Conservation (phyloP, 345 rosid species). For the Alliaria petiolata region DNA sequence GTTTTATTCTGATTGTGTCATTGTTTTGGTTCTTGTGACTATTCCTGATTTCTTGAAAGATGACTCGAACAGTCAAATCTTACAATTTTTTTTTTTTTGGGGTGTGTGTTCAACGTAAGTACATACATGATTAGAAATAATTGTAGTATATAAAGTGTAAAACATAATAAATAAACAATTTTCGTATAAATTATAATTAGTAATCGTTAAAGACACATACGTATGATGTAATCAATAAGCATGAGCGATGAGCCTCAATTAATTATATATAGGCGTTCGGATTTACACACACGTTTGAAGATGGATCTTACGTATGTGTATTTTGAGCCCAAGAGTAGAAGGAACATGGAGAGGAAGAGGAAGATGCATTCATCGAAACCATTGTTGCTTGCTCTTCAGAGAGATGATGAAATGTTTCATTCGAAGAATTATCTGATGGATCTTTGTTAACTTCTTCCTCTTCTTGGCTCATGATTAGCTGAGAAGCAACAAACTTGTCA, state of each 20-base stretch:
- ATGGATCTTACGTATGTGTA: constrained; percentile 9
- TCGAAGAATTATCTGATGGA: constrained; percentile 26
- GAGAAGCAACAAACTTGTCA: constrained; percentile 38
- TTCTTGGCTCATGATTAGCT: constrained; percentile 31
- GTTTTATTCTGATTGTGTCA: not conserved
- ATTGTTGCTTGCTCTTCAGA: constrained; percentile 27
- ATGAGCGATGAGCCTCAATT: not conserved
- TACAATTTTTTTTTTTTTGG: not conserved
- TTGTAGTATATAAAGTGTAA: too few species aligned
- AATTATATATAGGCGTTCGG: not conserved
- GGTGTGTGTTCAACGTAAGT: not conserved
- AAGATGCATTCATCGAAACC: constrained; percentile 27
- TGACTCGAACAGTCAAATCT: too few species aligned
- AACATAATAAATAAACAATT: constrained; percentile 20
- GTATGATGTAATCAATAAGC: not conserved
- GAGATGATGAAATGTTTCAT: constrained; percentile 28
- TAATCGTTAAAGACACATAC: constrained; percentile 11
- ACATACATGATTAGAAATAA: not conserved
- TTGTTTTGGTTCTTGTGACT: not conserved
- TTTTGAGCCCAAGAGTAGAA: constrained; percentile 35
- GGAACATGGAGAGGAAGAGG: constrained; percentile 27
- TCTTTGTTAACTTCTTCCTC: constrained; percentile 31
- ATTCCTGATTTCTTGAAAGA: not conserved
- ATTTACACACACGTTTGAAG: constrained; percentile 5
- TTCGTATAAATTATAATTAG: constrained; percentile 9